phyloP scores from a whole-genome alignment of 352 stramenopile species.

The Globisporangium paddicum region DNA sequence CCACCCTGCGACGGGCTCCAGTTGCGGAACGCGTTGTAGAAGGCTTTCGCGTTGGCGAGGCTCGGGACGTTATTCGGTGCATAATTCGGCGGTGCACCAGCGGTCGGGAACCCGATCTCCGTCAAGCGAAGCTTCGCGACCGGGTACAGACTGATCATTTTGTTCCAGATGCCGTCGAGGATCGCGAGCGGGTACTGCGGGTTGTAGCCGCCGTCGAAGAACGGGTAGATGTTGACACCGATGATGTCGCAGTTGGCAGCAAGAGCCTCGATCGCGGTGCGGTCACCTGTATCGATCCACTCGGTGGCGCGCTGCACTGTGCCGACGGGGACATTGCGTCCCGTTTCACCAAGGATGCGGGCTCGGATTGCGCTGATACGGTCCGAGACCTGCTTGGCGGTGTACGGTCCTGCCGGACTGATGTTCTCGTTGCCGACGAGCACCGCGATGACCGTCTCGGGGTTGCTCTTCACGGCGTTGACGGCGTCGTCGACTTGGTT shows the following conservation, averaged over 20 bases:
- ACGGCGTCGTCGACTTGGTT: slow-evolving; percentile 44
- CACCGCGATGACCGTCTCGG: slow-evolving; percentile 48
- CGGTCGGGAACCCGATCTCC: slow-evolving; percentile 58
- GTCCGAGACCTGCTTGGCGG: slow-evolving; percentile 26
- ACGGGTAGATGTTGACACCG: slow-evolving; percentile 79
- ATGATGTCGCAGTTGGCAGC: slow-evolving; percentile 59
- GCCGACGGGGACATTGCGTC: slow-evolving; percentile 42
- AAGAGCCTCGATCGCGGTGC: slow-evolving; percentile 36
- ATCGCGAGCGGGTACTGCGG: slow-evolving; percentile 32
- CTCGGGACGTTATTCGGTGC: slow-evolving; percentile 43
- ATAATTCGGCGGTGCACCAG: slow-evolving; percentile 25
- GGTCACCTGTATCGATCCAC: slow-evolving; percentile 33
- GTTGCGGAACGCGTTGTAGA: slow-evolving; percentile 61
- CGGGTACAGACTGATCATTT: slow-evolving; percentile 45
- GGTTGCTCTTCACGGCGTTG: slow-evolving; percentile 39
- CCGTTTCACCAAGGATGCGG: slow-evolving; percentile 22
- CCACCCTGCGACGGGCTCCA: slow-evolving; percentile 45
- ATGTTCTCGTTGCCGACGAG: slow-evolving; percentile 81
- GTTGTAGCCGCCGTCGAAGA: slow-evolving; percentile 65
- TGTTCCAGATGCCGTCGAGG: slow-evolving; percentile 56
- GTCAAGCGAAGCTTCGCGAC: slow-evolving; percentile 56
- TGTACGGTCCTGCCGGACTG: slow-evolving; percentile 33
- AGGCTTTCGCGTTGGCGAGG: slow-evolving; percentile 35
- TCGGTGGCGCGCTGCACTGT: slow-evolving; percentile 70
- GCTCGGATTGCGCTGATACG: slow-evolving; percentile 31